Base-by-base conservation (phyloP, 257 asterid species). In the Rubia yunnanensis region DNA sequence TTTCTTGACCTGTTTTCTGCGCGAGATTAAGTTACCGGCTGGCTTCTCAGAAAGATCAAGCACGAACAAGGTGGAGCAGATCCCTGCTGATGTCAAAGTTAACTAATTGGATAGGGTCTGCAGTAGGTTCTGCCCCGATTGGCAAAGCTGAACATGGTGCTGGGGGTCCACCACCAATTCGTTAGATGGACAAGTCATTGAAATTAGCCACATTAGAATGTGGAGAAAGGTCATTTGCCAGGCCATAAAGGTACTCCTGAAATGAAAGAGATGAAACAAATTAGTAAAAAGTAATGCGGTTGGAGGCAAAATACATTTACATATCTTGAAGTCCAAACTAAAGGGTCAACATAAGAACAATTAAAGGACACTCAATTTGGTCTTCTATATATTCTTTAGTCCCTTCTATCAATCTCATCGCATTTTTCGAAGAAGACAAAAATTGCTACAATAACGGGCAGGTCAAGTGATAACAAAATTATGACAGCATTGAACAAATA, bases 111-210 rank as follows among this genome's bases (percentile, higher is more conserved):
- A 87, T 81, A 55, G 96, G 99, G 58, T 94, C 95, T 4, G 97
- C 89, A 41, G 84, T 78, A 2, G 99, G 99, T 74, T 89, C 97
- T 32, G 99, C 95, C 15, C 99, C 99, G 69, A 78, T 86, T 4
- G 99, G 99, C 69, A 94, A 80, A 82, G 99, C 99, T 70, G 99
- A 94, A 53, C 96, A 95, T 52, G 99, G 97, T 70, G 97, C 99
- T 74, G 81, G 92, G 46, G 97, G 99, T 22, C 99, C 97, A 49
- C 99, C 97, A 22, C 97, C 99, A 10, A 90, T 62, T 67, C 95
- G 89, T 66, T 83, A 94, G 59, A 90, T 80, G 72, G 77, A 79
- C 73, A 94, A 72, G 69, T 94, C 96, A 64, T 83, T 81, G 78
- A 88, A 90, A 75, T 72, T 86, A 56, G 79, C 94, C 4, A 79